A percentile compares a stretch with the other conserved stretches of the same genome.
Conservation (phyloP, 345 rosid genomes). For the Eucalyptus pauciflora region DNA sequence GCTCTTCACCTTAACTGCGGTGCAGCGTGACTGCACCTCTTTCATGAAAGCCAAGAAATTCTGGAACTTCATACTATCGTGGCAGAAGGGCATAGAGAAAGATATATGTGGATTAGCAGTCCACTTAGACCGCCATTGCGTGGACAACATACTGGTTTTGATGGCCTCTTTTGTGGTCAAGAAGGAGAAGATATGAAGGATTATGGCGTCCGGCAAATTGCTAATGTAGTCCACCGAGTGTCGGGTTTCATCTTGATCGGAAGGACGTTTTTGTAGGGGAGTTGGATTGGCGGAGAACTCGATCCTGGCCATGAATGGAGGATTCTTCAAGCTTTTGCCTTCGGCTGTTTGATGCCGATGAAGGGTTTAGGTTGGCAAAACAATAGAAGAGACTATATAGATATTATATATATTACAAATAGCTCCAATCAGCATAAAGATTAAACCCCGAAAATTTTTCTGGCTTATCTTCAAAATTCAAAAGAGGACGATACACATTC, state of each 20-base stretch:
- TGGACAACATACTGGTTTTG: not conserved
- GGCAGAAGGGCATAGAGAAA: not conserved
- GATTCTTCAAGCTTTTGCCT: not conserved
- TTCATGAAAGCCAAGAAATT: not conserved
- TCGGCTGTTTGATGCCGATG: not conserved
- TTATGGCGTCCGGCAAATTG: not conserved
- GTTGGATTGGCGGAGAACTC: not conserved
- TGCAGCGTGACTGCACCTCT: not conserved
- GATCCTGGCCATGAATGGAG: not conserved
- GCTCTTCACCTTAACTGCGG: not conserved
- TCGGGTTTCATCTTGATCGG: not conserved
- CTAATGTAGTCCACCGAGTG: not conserved
- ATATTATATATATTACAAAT: no score
- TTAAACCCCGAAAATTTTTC: not conserved
- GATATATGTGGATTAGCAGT: not conserved
- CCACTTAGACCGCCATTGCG: not conserved
- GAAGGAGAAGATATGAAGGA: not conserved
- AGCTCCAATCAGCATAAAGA: not conserved
- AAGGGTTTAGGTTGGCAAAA: not conserved
- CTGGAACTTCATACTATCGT: not conserved
- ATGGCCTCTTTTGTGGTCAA: not conserved
- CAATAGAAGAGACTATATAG: not conserved
- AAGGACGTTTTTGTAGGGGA: not conserved
- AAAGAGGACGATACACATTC: not conserved
- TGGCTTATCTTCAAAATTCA: not conserved